Percentiles rank a stretch among this genome's conserved stretches.
These are phyloP conservation scores for Blastocystis sp. DNA, from an alignment of 352 stramenopile genomes.

Conservation along the genomic window DNA sequence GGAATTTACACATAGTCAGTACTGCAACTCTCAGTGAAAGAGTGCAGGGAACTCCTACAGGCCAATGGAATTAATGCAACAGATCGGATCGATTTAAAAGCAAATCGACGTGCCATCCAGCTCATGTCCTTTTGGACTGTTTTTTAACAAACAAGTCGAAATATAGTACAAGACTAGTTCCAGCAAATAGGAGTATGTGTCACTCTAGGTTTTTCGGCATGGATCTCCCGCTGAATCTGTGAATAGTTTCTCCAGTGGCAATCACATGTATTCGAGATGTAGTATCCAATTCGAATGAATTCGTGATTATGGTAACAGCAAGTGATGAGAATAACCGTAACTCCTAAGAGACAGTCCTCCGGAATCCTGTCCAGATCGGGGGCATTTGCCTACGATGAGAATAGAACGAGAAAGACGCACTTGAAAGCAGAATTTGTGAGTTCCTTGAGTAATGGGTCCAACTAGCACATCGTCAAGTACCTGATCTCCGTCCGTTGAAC, in stretches of 20 bases:
- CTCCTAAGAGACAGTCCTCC: conserved; percentile 90
- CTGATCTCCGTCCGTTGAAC: conserved; percentile 89
- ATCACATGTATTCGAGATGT: conserved; percentile 94
- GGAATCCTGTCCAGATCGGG: conserved; percentile 84
- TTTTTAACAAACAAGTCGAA: neutral
- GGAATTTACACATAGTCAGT: neutral
- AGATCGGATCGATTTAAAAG: neutral
- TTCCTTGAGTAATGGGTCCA: conserved; percentile 89
- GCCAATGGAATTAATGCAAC: neutral
- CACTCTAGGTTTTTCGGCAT: conserved; percentile 90
- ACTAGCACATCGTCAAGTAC: conserved; percentile 95
- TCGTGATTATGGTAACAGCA: conserved; percentile 92
- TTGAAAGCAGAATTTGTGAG: conserved; percentile 96
- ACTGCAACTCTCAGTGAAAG: neutral
- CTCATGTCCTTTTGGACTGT: neutral
- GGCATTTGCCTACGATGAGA: conserved; percentile 77
- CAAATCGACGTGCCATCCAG: neutral
- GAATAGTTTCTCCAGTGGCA: conserved; percentile 11
- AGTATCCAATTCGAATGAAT: conserved; percentile 93
- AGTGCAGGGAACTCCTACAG: neutral
- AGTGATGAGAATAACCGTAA: conserved; percentile 95
- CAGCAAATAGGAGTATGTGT: conserved; percentile 92
- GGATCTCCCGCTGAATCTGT: conserved; percentile 77
- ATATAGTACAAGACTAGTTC: conserved; percentile 68
- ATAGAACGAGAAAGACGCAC: conserved; percentile 54